A percentile compares a stretch with the other conserved stretches of the same genome.
Evolutionary conservation across 2,329 filamentous ascomycete genomes (phyloP).

Genomic region (Metarhizium album): DNA sequence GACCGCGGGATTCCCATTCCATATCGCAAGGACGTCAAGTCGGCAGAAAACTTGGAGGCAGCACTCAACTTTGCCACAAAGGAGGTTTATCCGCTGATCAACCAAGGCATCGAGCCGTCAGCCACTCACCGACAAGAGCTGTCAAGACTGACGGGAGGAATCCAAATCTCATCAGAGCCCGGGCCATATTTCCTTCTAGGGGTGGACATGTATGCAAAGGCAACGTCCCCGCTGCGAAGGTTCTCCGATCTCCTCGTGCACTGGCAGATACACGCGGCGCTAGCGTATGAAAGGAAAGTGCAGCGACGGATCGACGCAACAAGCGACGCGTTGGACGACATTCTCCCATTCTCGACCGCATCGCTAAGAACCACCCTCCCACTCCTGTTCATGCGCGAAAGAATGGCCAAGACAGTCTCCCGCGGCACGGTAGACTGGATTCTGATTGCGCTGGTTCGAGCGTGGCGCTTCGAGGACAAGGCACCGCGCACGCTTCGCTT

Average conservation of each 20-base stretch:
- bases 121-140: slow-evolving; percentile 19
- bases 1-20: slow-evolving; percentile 47
- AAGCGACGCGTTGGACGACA: slow-evolving; percentile 19
- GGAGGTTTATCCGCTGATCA: slow-evolving; percentile 24
- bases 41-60: slow-evolving; percentile 22
- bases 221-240: slow-evolving; percentile 55
- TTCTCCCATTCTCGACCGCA: slow-evolving; percentile 35
- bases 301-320: slow-evolving; percentile 15
- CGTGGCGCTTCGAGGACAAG: slow-evolving; percentile 43
- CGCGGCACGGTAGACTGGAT: slow-evolving; percentile 42
- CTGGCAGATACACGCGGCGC: slow-evolving; percentile 54
- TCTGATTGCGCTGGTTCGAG: slow-evolving; percentile 48
- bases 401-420: slow-evolving; percentile 33
- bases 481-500: slow-evolving; percentile 40
- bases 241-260: slow-evolving; percentile 53
- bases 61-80: slow-evolving; percentile 26
- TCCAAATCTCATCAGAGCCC: slow-evolving; percentile 40
- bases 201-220: slow-evolving; percentile 49
- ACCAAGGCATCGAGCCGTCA: slow-evolving; percentile 22
- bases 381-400: slow-evolving; percentile 41
- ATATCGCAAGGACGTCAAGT: slow-evolving; percentile 41
- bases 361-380: slow-evolving; percentile 36
- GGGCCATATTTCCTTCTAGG: slow-evolving; percentile 48
- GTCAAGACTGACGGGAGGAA: slow-evolving; percentile 30
- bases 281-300: slow-evolving; percentile 33